Evolutionary conservation across 805 yeast species (phyloP).

Genomic region (Candida chauliodis): DNA sequence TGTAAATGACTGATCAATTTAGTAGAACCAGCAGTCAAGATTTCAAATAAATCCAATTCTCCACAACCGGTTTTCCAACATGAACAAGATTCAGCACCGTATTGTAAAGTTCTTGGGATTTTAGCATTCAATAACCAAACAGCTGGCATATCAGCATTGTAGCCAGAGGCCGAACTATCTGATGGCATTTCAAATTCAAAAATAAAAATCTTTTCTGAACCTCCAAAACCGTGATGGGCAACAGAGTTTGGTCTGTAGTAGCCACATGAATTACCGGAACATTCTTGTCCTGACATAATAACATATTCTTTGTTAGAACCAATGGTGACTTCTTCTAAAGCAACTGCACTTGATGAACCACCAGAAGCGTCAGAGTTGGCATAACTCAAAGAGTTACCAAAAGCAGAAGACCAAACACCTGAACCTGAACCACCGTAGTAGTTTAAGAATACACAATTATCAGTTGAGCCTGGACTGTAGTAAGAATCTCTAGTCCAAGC

Average conservation of each 20-base stretch:
- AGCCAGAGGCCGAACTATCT: conserved; percentile 44
- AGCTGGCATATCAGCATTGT: conserved; percentile 95
- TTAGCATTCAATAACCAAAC: conserved; percentile 93
- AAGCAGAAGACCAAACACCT: conserved; percentile 81
- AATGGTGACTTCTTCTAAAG: conserved; percentile 64
- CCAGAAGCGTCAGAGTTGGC: conserved; percentile 73
- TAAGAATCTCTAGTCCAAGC: conserved; percentile 75
- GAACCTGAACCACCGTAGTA: conserved; percentile 85
- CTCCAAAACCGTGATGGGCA: conserved; percentile 93
- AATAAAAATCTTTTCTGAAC: conserved; percentile 78
- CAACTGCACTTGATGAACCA: conserved; percentile 66
- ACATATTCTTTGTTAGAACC: conserved; percentile 75
- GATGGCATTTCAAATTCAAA: conserved; percentile 94
- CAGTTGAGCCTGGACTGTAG: conserved; percentile 68
- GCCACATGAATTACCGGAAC: conserved; percentile 68
- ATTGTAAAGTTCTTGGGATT: conserved; percentile 94
- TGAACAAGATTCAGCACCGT: conserved; percentile 80
- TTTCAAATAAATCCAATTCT: conserved; percentile 93
- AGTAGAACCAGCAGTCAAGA: conserved; percentile 70
- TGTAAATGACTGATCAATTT: conserved; percentile 81
- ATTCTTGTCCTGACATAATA: conserved; percentile 71
- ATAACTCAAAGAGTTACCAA: conserved; percentile 91
- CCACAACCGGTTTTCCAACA: conserved; percentile 99
- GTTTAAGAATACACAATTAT: conserved; percentile 80
- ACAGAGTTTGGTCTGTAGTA: conserved; percentile 82